Evolutionary conservation across 306 rosid species (phyloP), one percentile per base, ranked within the genome.

Genomic region (Dryas alaskensis): DNA sequence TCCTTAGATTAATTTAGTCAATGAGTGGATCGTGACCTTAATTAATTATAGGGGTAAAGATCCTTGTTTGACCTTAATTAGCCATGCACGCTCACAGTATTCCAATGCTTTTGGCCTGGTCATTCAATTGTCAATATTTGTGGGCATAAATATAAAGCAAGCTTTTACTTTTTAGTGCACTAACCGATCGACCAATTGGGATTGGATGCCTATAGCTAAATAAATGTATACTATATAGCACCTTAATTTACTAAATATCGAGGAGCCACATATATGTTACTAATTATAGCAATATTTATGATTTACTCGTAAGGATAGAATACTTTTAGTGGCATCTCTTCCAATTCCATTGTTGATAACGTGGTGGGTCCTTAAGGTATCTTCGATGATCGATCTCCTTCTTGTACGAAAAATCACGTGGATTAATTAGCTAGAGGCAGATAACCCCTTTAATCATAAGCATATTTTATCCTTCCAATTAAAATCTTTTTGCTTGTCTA

Each of bases 401-500:
- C 40, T 60, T 61, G 69, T 61, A 73, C 77, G 60, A 69, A 5
- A 31, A 47, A 9, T 60, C 10, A 42, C 48, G 54, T 51, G 43
- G 78, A 63, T 22, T 51, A 40, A 14, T 16, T 62, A 8, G 3
- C 37, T 27, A 16, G 12, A 10, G 42, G 45, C 7, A 31, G 25
- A 57, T 43, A 3, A 71, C 6, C 74, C 39, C 39, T 13, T 54
- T 42, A 42, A 13, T 69, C 37, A 27, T 42, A 4, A 70, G 54
- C 44, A 57, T 22, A 47, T 66, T 47, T 66, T 25, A 27, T 25
- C 71, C 45, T 25, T 57, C 60, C 43, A 42, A 27, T 27, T 27
- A 27, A 25, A 45, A 22, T 54, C 42, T 40, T 13, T 51, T 52
- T 3, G 5, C 73, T 25, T 49, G 13, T 49, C 39, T 49, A 49